Percentiles rank a stretch among this genome's conserved stretches.
Conservation (phyloP, 257 asterid species). For the Solanum tarijense region DNA sequence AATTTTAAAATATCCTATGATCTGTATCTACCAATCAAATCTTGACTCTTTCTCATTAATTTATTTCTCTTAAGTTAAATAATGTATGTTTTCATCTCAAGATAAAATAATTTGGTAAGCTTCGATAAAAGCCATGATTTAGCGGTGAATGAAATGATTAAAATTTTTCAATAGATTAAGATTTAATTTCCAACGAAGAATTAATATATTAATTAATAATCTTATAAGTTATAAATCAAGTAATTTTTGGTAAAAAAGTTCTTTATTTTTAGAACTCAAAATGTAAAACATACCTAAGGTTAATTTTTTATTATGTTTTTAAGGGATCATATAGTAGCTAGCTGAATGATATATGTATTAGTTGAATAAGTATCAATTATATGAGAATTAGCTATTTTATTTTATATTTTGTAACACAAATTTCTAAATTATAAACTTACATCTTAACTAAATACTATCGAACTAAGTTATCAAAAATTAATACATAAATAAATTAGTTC, state of each 20-base stretch:
- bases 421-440: not conserved
- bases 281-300: not conserved
- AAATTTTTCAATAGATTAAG: not conserved
- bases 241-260: not conserved
- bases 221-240: not conserved
- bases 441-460: too few species aligned
- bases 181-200: not conserved
- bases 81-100: not conserved
- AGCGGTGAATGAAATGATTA: not conserved
- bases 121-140: not conserved
- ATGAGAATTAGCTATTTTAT: too few species aligned
- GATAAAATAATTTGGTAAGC: not conserved
- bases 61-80: not conserved
- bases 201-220: too few species aligned
- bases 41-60: not conserved
- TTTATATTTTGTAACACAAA: too few species aligned
- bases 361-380: too few species aligned
- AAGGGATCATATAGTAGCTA: too few species aligned
- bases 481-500: too few species aligned
- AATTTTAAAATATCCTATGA: constrained; percentile 8
- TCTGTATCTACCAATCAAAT: constrained; percentile 36
- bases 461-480: too few species aligned
- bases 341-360: too few species aligned
- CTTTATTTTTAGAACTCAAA: not conserved
- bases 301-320: not conserved